A percentile compares a stretch with the other conserved stretches of the same genome.
phyloP scores from a whole-genome alignment of 768 basidiomycete species.

The Zangia roseola region DNA sequence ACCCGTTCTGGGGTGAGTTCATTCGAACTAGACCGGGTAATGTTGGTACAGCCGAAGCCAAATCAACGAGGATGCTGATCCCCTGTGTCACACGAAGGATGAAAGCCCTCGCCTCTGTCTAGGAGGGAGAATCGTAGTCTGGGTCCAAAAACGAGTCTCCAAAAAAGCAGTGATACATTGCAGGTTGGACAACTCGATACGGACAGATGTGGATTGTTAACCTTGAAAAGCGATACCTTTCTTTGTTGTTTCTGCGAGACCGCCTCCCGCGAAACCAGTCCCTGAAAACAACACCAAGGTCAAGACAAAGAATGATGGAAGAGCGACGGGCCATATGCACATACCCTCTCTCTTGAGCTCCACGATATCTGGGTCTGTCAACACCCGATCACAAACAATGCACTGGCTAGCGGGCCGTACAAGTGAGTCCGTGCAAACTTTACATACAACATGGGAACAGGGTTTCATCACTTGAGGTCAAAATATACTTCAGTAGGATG shows the following conservation, averaged over 20 bases:
- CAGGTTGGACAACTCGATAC: background rate
- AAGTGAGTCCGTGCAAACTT: conserved; percentile 86
- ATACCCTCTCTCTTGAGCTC: conserved; percentile 87
- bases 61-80: background rate
- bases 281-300: conserved; percentile 41
- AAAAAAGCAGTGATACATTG: background rate
- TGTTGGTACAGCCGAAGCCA: conserved; percentile 5
- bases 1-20: conserved; percentile 36
- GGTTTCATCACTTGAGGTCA: conserved; percentile 64
- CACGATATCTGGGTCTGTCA: conserved; percentile 72
- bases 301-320: background rate
- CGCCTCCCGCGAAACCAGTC: conserved; percentile 94
- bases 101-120: background rate
- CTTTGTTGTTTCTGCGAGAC: conserved; percentile 83
- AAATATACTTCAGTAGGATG: background rate
- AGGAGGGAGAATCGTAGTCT: background rate
- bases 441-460: conserved; percentile 91
- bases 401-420: conserved; percentile 79
- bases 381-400: conserved; percentile 73
- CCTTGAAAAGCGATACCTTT: conserved; percentile 86
- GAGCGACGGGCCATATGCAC: conserved; percentile 11
- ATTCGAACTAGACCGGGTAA: conserved; percentile 25
- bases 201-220: conserved; percentile 29
- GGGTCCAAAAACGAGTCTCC: background rate
- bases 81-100: background rate